Evolutionary conservation across 192 early-diverging fungal species (phyloP), one percentile per base, ranked within the genome.

Genomic region (Linnemannia hyalina): DNA sequence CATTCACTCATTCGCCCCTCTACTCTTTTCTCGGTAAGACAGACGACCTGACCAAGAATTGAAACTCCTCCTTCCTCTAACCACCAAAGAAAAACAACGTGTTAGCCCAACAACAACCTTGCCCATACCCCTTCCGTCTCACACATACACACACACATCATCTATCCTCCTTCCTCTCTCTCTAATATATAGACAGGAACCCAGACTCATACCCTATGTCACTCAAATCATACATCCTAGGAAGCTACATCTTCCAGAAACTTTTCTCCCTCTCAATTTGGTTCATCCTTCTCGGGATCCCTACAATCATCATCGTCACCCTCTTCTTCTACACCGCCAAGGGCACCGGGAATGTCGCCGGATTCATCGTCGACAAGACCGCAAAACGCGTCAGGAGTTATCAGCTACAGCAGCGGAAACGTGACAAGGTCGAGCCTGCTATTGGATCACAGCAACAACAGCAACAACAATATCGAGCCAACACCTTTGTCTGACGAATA

Each of bases 341-440:
- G 74, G 84, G 84, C 22, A 86, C 84, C 22, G 84, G 84, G 6
- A 86, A 86, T 26, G 70, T 77, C 11, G 76, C 80, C 6, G 84
- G 84, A 0, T 36, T 80, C 7, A 40, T 86, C 26, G 76, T 86
- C 40, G 84, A 86, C 32, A 77, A 68, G 70, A 42, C 84, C n/a
- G 75, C 84, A 6, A 86, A 86, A n/a, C 79, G 63, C 0, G 47
- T 81, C 60, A 40, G 84, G 29, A 42, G 2, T 36, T 81, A 86
- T 74, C 84, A 86, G 42, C 84, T 81, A 23, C 15, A 69, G 11
- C 79, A 86, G 35, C 73, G 84, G 36, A 86, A 86, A 70, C 70
- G 41, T 6, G 84, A 86, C 29, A 85, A 85, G 32, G 16, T 52
- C 10, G 76, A 86, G 22, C 68, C 68, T 2, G 35, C 38, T 20